Conservation (phyloP, 148 eudicot genomes). For the Chenopodium suecicum region DNA sequence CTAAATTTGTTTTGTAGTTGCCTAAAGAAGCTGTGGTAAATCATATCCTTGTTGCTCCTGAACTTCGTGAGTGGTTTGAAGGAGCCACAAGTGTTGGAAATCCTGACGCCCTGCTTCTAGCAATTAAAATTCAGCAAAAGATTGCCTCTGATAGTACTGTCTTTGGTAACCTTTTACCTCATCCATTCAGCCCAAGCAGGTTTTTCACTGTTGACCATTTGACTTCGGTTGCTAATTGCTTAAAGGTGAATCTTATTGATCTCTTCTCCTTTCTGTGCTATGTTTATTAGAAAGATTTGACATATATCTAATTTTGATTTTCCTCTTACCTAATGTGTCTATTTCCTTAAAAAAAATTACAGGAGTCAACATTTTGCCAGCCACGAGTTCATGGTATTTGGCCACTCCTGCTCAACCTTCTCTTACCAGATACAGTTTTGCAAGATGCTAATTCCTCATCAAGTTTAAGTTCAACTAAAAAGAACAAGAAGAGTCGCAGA, state of each 20-base stretch:
- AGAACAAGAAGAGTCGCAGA: slow-evolving; percentile 80
- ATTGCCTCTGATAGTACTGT: slow-evolving; percentile 40
- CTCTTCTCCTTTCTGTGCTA: not conserved
- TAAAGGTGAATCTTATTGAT: slow-evolving; percentile 50
- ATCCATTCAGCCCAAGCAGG: slow-evolving; percentile 57
- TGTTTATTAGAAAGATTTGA: not conserved
- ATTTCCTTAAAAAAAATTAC: slow-evolving; percentile 23
- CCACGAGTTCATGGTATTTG: slow-evolving; percentile 94
- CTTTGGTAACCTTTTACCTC: slow-evolving; percentile 74
- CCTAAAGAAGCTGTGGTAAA: slow-evolving; percentile 59
- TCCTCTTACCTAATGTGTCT: not conserved
- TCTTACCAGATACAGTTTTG: slow-evolving; percentile 58
- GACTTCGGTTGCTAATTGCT: slow-evolving; percentile 55
- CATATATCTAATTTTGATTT: not conserved
- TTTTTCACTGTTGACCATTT: slow-evolving; percentile 68
- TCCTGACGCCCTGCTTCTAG: slow-evolving; percentile 91
- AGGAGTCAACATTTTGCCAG: slow-evolving; percentile 92
- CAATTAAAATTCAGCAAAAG: slow-evolving; percentile 65
- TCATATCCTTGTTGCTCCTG: slow-evolving; percentile 74
- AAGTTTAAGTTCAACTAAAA: slow-evolving; percentile 52
- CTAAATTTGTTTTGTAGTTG: slow-evolving; percentile 48
- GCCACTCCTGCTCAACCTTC: slow-evolving; percentile 61
- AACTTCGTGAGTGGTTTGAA: slow-evolving; percentile 75
- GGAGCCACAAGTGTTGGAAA: slow-evolving; percentile 75
- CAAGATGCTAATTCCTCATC: slow-evolving; percentile 56